These are phyloP conservation scores for Pouteria glomerata DNA, from an alignment of 148 eudicot species.

Conservation along the genomic window DNA sequence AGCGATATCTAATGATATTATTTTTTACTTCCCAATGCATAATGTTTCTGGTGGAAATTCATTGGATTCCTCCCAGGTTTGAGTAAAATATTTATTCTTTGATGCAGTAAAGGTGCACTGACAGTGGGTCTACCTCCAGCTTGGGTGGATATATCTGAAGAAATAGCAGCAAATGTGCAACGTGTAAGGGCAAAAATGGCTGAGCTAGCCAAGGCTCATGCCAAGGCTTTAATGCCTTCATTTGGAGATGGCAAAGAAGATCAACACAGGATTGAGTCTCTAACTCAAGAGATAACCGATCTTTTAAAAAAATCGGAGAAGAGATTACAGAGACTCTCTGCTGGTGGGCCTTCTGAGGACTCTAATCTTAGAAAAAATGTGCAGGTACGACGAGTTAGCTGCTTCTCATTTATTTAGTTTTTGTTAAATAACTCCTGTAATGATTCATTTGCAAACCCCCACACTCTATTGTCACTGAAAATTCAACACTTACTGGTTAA, in stretches of 20 bases:
- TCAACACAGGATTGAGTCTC: slow-evolving; percentile 73
- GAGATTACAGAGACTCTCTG: slow-evolving; percentile 70
- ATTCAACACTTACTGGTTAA: too few species aligned
- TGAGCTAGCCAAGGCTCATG: slow-evolving; percentile 89
- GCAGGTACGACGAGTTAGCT: slow-evolving; percentile 43
- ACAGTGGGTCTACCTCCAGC: slow-evolving; percentile 90
- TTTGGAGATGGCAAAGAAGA: slow-evolving; percentile 93
- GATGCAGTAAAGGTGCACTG: slow-evolving; percentile 57
- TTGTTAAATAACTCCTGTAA: too few species aligned
- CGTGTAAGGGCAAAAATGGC: slow-evolving; percentile 70
- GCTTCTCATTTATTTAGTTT: too few species aligned
- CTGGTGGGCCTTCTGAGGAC: slow-evolving; percentile 85
- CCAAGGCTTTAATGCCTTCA: slow-evolving; percentile 89
- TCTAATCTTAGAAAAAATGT: slow-evolving; percentile 88
- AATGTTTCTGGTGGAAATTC: too few species aligned
- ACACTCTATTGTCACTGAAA: too few species aligned
- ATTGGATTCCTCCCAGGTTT: background rate
- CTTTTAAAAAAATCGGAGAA: slow-evolving; percentile 76
- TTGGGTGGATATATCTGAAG: slow-evolving; percentile 97
- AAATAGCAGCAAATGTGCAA: slow-evolving; percentile 70
- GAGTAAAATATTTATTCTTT: slow-evolving; percentile 11
- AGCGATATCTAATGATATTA: background rate
- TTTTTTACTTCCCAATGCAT: background rate
- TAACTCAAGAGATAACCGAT: slow-evolving; percentile 78
- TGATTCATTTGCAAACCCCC: too few species aligned